Evolutionary conservation across 106 monocot genomes (phyloP).

Genomic region (Apostasia ramifera): DNA sequence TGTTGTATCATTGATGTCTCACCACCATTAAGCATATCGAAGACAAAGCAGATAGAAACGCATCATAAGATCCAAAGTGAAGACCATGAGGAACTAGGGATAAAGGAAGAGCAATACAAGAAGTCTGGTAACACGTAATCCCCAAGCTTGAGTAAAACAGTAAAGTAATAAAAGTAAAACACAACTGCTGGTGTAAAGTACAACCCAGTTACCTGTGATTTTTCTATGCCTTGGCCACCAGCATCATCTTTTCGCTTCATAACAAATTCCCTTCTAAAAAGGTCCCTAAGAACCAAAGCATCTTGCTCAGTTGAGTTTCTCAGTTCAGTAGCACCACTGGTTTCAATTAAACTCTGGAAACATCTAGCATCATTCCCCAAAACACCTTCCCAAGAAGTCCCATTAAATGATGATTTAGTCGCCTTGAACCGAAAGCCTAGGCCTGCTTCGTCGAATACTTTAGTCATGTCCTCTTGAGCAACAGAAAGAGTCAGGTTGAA

Average conservation of each 20-base stretch:
- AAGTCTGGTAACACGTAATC: background rate
- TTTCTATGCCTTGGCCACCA: background rate
- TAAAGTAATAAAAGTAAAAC: background rate
- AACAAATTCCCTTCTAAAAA: conserved; percentile 12
- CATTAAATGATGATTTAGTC: conserved; percentile 32
- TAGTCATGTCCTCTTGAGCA: conserved; percentile 34
- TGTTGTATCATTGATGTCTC: no score
- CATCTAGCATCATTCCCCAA: conserved; percentile 24
- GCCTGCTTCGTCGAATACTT: conserved; percentile 29
- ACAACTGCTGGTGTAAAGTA: background rate
- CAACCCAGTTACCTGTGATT: background rate
- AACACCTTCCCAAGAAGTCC: conserved; percentile 44
- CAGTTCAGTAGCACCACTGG: conserved; percentile 12
- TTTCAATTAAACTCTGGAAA: conserved; percentile 22
- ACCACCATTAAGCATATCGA: no score
- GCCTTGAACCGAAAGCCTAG: conserved; percentile 26
- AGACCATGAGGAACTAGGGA: background rate
- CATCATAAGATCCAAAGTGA: background rate
- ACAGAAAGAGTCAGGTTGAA: conserved; percentile 34
- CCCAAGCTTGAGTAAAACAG: background rate
- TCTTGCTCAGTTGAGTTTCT: conserved; percentile 11
- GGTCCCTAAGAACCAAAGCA: conserved; percentile 20
- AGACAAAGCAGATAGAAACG: background rate
- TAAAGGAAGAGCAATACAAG: background rate
- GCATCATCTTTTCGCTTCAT: conserved; percentile 8